Evolutionary conservation across 1,284 basidiomycete genomes (phyloP).

Genomic region (Moesziomyces antarcticus): DNA sequence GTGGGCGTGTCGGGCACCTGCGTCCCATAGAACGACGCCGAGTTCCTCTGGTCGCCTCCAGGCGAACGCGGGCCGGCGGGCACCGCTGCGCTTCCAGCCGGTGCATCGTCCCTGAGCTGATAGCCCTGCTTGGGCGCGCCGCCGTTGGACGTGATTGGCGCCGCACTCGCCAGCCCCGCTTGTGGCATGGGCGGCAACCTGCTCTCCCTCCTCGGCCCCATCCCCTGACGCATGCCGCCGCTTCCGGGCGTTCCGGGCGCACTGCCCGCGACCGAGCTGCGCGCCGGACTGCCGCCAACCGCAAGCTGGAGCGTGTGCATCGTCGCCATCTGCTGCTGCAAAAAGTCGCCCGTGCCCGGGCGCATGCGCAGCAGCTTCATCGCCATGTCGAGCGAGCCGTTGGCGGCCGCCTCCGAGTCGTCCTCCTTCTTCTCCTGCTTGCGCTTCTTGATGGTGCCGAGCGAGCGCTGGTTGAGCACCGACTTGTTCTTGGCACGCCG

Average conservation of each 20-base stretch:
- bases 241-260: slow-evolving; percentile 9
- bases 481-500: slow-evolving; percentile 76
- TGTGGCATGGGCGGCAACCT: slow-evolving; percentile 27
- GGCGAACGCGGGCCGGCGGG: slow-evolving; percentile 9
- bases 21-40: slow-evolving; percentile 2
- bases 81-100: not conserved
- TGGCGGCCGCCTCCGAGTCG: slow-evolving; percentile 40
- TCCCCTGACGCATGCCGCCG: not conserved
- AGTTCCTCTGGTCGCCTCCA: slow-evolving; percentile 3
- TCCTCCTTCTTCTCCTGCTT: slow-evolving; percentile 88
- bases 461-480: slow-evolving; percentile 79
- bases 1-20: slow-evolving; percentile 28
- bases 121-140: slow-evolving; percentile 10
- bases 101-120: slow-evolving; percentile 28
- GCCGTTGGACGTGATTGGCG: not conserved
- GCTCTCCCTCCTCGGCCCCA: slow-evolving; percentile 15
- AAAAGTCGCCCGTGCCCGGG: slow-evolving; percentile 59
- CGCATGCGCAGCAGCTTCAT: slow-evolving; percentile 62
- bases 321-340: slow-evolving; percentile 60
- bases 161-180: not conserved
- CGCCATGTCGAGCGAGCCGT: slow-evolving; percentile 53
- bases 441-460: slow-evolving; percentile 93
- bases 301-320: slow-evolving; percentile 49
- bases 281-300: slow-evolving; percentile 40
- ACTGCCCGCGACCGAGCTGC: slow-evolving; percentile 5